These are phyloP conservation scores for Adenanthera pavonina DNA, from an alignment of 306 rosid species.

Conservation along the genomic window DNA sequence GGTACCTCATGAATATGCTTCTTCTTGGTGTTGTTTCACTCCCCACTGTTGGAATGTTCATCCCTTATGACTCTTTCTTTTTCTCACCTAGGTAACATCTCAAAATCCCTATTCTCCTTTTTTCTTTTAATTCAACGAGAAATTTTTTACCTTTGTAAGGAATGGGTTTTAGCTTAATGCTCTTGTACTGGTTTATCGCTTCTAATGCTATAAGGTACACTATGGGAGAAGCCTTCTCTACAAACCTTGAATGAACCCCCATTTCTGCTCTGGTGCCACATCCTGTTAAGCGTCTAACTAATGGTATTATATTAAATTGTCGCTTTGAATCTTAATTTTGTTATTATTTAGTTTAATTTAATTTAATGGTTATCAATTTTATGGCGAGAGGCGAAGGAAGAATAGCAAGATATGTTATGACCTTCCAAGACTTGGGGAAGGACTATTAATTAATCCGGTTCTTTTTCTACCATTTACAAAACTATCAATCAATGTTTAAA, in stretches of 20 bases:
- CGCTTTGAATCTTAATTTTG: background rate
- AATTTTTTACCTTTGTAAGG: background rate
- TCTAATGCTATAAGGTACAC: background rate
- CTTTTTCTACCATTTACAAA: background rate
- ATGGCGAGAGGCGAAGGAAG: background rate
- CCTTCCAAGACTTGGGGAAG: constrained; percentile 23
- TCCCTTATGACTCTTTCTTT: constrained; percentile 76
- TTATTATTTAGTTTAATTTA: background rate
- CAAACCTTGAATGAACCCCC: constrained; percentile 8
- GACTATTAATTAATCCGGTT: constrained; percentile 1
- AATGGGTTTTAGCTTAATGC: background rate
- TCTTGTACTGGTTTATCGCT: background rate
- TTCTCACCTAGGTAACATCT: constrained; percentile 78
- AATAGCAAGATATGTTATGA: background rate
- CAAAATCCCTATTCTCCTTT: background rate
- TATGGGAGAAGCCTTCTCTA: constrained; percentile 17
- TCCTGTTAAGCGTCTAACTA: constrained; percentile 13
- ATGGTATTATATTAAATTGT: background rate
- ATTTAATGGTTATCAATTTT: constrained; percentile 20
- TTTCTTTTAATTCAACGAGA: background rate
- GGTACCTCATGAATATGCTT: constrained; percentile 79
- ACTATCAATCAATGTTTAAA: constrained; percentile 1
- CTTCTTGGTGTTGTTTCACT: constrained; percentile 85
- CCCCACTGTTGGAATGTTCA: constrained; percentile 73
- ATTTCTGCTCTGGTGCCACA: background rate